These are phyloP conservation scores for Phellopilus nigrolimitatus DNA, from an alignment of 1,284 basidiomycete genomes.

Conservation along the genomic window DNA sequence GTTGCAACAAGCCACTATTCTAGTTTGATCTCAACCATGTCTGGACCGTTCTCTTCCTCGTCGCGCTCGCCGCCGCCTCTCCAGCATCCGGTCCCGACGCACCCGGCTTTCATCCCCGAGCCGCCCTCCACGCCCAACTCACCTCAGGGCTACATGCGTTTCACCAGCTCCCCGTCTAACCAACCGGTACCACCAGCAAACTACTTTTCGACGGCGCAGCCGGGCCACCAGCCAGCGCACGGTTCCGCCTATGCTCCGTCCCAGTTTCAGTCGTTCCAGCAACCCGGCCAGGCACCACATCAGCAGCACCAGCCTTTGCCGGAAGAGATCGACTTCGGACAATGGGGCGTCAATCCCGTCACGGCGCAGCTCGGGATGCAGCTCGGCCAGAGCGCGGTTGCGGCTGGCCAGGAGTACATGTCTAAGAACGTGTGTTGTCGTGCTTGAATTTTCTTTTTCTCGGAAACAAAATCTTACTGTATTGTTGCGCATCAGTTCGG, in stretches of 20 bases:
- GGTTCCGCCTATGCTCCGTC: conserved; percentile 17
- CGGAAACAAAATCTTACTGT: conserved; percentile 2
- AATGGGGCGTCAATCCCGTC: conserved; percentile 86
- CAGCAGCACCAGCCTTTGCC: conserved; percentile 20
- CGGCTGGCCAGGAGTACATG: conserved; percentile 93
- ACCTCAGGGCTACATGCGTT: conserved; percentile 73
- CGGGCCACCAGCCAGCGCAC: conserved; percentile 21
- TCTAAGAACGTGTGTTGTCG: conserved; percentile 77
- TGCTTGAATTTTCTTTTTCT: conserved; percentile 8
- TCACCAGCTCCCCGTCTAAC: conserved; percentile 51
- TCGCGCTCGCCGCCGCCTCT: conserved; percentile 74
- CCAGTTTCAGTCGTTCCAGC: conserved; percentile 7
- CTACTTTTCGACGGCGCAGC: conserved; percentile 29
- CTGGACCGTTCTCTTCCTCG: conserved; percentile 26
- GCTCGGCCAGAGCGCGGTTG: conserved; percentile 87
- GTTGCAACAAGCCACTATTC: too few species aligned
- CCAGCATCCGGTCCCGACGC: conserved; percentile 86
- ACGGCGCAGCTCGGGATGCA: conserved; percentile 97
- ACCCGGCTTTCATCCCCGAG: conserved; percentile 85
- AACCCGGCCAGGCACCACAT: conserved; percentile 4
- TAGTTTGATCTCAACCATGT: too few species aligned
- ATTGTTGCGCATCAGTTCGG: conserved; percentile 54
- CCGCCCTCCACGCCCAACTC: conserved; percentile 78
- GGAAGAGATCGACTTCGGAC: conserved; percentile 46
- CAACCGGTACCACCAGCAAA: conserved; percentile 27